Evolutionary conservation across 2,329 filamentous ascomycete genomes (phyloP).

Genomic region (Ilyonectria robusta): DNA sequence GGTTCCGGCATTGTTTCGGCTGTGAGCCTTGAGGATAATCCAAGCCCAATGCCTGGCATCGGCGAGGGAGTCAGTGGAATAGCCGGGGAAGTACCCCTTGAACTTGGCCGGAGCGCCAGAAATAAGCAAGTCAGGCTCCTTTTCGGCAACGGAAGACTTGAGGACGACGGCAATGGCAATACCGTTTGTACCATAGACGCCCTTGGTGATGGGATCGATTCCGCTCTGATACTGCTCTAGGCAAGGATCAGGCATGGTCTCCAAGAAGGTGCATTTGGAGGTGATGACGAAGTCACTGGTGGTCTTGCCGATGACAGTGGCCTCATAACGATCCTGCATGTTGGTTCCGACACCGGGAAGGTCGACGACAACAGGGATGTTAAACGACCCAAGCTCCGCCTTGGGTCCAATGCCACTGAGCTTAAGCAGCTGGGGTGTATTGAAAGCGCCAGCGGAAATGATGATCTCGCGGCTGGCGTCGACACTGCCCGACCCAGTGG

Average conservation of each 20-base stretch:
- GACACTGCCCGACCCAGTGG: constrained; percentile 20
- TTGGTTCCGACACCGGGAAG: constrained; percentile 72
- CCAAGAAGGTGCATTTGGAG: constrained; percentile 39
- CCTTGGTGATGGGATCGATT: constrained; percentile 38
- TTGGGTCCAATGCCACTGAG: constrained; percentile 57
- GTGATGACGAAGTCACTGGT: constrained; percentile 39
- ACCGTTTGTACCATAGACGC: constrained; percentile 62
- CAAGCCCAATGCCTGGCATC: constrained; percentile 59
- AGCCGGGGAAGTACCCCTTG: constrained; percentile 70
- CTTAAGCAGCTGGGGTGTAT: constrained; percentile 66
- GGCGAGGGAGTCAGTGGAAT: constrained; percentile 59
- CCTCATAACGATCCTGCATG: constrained; percentile 68
- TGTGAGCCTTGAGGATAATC: constrained; percentile 66
- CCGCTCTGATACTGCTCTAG: constrained; percentile 37
- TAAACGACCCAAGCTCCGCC: constrained; percentile 46
- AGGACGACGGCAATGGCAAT: constrained; percentile 64
- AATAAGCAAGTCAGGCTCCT: constrained; percentile 67
- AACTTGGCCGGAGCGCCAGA: constrained; percentile 69
- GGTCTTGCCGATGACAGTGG: constrained; percentile 40
- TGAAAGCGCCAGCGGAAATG: constrained; percentile 63
- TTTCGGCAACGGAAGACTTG: constrained; percentile 54
- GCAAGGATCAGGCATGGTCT: constrained; percentile 37
- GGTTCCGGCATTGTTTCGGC: constrained; percentile 71
- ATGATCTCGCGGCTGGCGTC: constrained; percentile 57
- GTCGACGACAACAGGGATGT: constrained; percentile 49